Base-by-base conservation (phyloP, 805 yeast species). In the Cyberlindnera galapagoensis region DNA sequence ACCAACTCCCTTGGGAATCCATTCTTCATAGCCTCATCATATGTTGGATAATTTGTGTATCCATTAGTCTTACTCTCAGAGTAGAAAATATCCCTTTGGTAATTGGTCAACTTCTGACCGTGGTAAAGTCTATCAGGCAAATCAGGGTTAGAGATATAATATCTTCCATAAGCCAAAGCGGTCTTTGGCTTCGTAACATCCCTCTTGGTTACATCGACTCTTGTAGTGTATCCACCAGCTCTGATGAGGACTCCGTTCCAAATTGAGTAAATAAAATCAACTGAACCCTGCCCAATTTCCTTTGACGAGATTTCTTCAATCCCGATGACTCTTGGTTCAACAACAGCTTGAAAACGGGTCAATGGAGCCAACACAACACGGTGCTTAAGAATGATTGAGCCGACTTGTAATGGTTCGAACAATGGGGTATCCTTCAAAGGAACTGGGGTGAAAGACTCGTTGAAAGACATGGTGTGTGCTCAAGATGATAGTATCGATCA, bases 341-440 rank as follows among this genome's bases (percentile, higher is more conserved):
- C 21, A 18, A 11, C 10, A 7, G 15, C 19, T 33, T 77, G 56
- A 35, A 40, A 32, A 36, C 80, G 54, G 13, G 77, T 69, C 32
- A 71, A 54, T 17, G 80, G 80, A 3, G 78, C 66, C 31, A 56
- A 49, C 1, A 53, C 73, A 12, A 70, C 35, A 25, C 76, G 51
- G 51, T 70, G 61, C 11, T 49, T 26, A n/a, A 65, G 39, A 7
- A 33, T 33, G 22, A 51, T 31, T 4, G 24, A 10, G n/a, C 67
- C 67, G 24, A 67, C 52, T 30, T 56, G 57, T 37, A 65, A 43
- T n/a, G 68, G 62, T 26, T 56, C 49, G 52, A 64, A 65, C 9
- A 59, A 33, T 17, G 44, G 45, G 6, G 63, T 44, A 18, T 40
- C 39, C 25, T 34, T 43, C 17, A 30, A 17, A 3, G 24, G 28